Evolutionary conservation across 441 rosid species (phyloP).

Genomic region (Daphne laureola): DNA sequence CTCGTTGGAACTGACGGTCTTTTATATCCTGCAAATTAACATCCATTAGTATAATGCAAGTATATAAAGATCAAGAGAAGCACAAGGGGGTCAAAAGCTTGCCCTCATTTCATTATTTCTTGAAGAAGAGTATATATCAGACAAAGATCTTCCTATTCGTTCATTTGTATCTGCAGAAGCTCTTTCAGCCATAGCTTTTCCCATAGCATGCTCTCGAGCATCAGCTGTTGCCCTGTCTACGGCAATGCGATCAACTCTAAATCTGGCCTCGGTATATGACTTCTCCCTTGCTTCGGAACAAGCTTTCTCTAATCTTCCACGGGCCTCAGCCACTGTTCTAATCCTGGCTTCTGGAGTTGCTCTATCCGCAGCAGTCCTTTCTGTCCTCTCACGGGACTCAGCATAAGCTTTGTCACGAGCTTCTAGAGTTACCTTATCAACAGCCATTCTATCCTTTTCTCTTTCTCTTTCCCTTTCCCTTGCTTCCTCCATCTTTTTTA

Average conservation of each 20-base stretch:
- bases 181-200: constrained; percentile 60
- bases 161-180: constrained; percentile 62
- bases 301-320: constrained; percentile 86
- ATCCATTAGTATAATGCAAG: constrained; percentile 7
- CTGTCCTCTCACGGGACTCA: constrained; percentile 49
- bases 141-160: constrained; percentile 50
- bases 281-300: constrained; percentile 84
- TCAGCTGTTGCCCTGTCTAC: constrained; percentile 85
- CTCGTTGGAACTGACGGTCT: constrained; percentile 39
- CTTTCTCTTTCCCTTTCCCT: constrained; percentile 89
- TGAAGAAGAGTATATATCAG: constrained; percentile 56
- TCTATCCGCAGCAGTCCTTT: constrained; percentile 52
- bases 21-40: constrained; percentile 36
- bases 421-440: constrained; percentile 49
- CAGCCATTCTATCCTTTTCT: constrained; percentile 91
- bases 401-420: constrained; percentile 38
- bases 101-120: constrained; percentile 38
- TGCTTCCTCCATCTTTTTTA: constrained; percentile 75
- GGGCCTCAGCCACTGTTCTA: constrained; percentile 73
- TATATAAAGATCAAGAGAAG: constrained; percentile 4
- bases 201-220: constrained; percentile 78
- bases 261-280: constrained; percentile 52
- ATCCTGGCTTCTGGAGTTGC: constrained; percentile 44
- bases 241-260: constrained; percentile 79
- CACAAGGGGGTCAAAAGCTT: constrained; percentile 24